Evolutionary conservation across 2,329 filamentous ascomycete genomes (phyloP).

Genomic region (Blastomyces silverae): DNA sequence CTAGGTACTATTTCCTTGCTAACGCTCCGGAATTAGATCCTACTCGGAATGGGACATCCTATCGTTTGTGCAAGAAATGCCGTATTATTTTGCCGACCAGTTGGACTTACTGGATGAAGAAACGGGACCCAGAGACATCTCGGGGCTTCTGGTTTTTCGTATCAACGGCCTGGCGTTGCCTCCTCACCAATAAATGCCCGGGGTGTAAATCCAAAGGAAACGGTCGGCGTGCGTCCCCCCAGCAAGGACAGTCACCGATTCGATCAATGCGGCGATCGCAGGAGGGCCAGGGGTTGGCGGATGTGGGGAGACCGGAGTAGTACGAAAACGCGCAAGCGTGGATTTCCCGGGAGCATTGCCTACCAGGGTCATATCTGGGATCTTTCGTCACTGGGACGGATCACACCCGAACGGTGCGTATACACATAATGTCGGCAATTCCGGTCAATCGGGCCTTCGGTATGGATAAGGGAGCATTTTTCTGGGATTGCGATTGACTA

Average conservation of each 20-base stretch:
- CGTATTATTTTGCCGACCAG: neutral
- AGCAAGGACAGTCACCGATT: neutral
- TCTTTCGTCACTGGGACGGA: neutral
- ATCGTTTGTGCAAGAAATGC: conserved; percentile 3
- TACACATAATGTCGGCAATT: neutral
- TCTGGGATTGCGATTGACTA: neutral
- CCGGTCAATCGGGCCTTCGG: neutral
- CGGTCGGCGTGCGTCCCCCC: neutral
- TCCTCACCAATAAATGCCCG: neutral
- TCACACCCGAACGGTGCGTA: neutral
- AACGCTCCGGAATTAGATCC: neutral
- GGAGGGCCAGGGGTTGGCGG: neutral
- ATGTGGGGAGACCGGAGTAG: neutral
- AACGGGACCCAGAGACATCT: neutral
- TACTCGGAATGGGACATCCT: neutral
- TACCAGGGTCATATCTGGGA: neutral
- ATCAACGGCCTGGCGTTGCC: neutral
- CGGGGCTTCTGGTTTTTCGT: conserved; percentile 2
- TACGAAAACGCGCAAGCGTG: neutral
- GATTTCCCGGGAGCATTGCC: neutral
- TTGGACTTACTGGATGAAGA: neutral
- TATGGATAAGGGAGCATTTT: neutral
- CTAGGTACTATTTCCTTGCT: neutral
- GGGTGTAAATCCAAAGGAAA: neutral
- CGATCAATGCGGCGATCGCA: neutral